Base-by-base conservation (phyloP, 1,284 basidiomycete species). In the Chalciporus sp. region DNA sequence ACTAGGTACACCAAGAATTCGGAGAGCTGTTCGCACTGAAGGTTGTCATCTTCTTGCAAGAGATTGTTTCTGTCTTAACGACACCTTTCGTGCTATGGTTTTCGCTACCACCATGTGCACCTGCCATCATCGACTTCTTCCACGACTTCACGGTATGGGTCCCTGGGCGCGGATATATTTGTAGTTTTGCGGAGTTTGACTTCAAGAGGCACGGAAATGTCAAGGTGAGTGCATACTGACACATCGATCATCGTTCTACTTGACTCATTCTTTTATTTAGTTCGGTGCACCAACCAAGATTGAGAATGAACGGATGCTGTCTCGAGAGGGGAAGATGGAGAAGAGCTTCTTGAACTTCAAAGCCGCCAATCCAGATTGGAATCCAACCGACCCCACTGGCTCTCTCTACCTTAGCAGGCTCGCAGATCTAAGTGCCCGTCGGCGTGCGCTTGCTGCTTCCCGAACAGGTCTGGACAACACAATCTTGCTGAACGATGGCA, bases 121-220 rank as follows among this genome's bases (percentile, higher is more conserved):
- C 90, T 7, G 87, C 87, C 0, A 91, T 98, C 60, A 83, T 98
- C 57, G 95, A 98, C 69, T 97, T 98, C 68, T 97, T 98, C 80
- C 83, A 94, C 45, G 95, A 98, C 74, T 98, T 97, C 67, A 92
- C 94, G 0, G 88, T 99, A 1, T 95, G 98, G 70, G 91, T 99
- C 29, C 95, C 98, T 62, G 94, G 95, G 1, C 80, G 97, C 3
- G 96, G 97, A 10, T 96, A 97, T 66, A 93, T 99, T 9, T 99
- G 97, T 70, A 94, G 91, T 56, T 99, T 98, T 74, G 97, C 96
- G 1, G 95, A 97, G 52, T 99, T 99, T 69, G 95, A 98, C 71
- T 98, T 98, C 72, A 86, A 94, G 70, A 76, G 94, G 57, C 90
- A 96, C 61, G 92, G 93, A 0, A 94, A 94, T 68, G 81, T 91